phyloP scores from a whole-genome alignment of 371 early-diverging fungal species.

The Mortierella sp. region DNA sequence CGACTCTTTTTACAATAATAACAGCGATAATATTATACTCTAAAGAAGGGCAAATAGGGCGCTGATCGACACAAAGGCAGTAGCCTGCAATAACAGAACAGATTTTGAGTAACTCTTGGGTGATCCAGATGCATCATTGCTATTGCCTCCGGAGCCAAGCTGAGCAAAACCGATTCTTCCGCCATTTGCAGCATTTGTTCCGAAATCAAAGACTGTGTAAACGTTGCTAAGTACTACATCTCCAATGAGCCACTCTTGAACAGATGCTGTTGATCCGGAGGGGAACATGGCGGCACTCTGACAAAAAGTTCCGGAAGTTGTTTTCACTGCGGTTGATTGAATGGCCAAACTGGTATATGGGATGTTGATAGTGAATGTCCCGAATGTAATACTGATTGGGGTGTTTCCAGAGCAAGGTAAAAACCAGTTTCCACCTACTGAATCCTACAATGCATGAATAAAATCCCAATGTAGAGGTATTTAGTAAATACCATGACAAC shows the following conservation, averaged over 20 bases:
- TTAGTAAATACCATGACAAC: neutral
- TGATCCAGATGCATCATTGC: neutral
- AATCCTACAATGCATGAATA: neutral
- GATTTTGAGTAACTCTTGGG: neutral
- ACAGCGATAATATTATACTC: too few species aligned
- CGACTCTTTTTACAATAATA: neutral
- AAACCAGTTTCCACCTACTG: constrained; percentile 22
- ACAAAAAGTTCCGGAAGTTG: constrained; percentile 8
- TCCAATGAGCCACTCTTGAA: constrained; percentile 44
- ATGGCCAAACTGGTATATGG: constrained; percentile 36
- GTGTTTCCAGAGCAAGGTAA: constrained; percentile 37
- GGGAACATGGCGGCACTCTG: constrained; percentile 45
- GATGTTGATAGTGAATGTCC: constrained; percentile 13
- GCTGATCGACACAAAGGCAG: neutral
- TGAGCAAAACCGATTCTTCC: constrained; percentile 47
- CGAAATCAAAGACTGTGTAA: constrained; percentile 49
- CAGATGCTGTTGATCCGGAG: neutral
- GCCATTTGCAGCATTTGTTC: constrained; percentile 18
- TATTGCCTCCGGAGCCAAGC: neutral
- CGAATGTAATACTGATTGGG: constrained; percentile 29
- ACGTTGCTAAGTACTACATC: constrained; percentile 46
- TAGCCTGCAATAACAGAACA: neutral
- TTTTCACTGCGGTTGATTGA: constrained; percentile 7
- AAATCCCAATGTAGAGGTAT: neutral
- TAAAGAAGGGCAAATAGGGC: neutral